Conservation (phyloP, 179 eudicot genomes). For the Corrigiola litoralis region DNA sequence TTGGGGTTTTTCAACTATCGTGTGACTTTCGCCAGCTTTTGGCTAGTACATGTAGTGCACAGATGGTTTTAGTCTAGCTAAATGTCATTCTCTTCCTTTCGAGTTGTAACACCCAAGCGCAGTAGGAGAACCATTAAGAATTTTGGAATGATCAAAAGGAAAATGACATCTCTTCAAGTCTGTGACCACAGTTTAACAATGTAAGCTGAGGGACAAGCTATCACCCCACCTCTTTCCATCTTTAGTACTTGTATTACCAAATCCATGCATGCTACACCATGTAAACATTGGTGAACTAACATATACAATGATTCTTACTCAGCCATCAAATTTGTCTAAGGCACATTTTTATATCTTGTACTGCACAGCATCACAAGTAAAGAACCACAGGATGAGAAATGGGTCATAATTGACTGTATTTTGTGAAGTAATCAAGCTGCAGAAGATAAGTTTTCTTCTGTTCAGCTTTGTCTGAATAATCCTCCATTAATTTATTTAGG, state of each 20-base stretch:
- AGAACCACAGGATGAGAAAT: too few relatives aligned
- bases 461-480: too few relatives aligned
- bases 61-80: neutral
- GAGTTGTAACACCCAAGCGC: neutral
- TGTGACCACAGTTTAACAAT: neutral
- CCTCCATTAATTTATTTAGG: too few relatives aligned
- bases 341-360: too few relatives aligned
- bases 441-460: too few relatives aligned
- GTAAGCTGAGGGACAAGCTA: slow-evolving; percentile 1
- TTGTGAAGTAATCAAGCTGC: too few relatives aligned
- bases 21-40: slow-evolving; percentile 14
- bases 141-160: neutral
- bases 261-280: neutral
- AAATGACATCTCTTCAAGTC: slow-evolving; percentile 6
- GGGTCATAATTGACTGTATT: too few relatives aligned
- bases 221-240: neutral
- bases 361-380: too few relatives aligned
- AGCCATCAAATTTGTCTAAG: too few relatives aligned
- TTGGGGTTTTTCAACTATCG: slow-evolving; percentile 6
- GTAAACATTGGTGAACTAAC: too few relatives aligned
- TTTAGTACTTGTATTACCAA: neutral
- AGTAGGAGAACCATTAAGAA: neutral
- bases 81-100: slow-evolving; percentile 1
- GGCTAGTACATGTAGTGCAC: slow-evolving; percentile 2
- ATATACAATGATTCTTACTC: too few relatives aligned